Evolutionary conservation across 371 early-diverging fungal species (phyloP).

Genomic region (Mucor circinelloides): DNA sequence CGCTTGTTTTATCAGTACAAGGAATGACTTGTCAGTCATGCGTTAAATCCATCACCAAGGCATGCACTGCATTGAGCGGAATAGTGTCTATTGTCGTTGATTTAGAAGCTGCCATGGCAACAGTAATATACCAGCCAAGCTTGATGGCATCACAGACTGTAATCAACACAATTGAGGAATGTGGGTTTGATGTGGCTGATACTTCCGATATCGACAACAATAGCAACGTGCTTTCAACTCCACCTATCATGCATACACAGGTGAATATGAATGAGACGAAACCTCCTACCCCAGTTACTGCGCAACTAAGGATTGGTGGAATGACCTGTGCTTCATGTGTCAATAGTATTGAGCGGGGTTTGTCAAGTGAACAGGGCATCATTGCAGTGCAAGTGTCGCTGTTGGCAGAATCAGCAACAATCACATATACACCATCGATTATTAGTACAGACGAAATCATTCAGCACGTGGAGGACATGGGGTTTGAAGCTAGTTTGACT

Average conservation of each 20-base stretch:
- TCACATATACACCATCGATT: neutral
- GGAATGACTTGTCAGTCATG: conserved; percentile 88
- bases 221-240: neutral
- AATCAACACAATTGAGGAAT: conserved; percentile 50
- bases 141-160: conserved; percentile 17
- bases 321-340: conserved; percentile 93
- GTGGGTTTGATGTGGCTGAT: conserved; percentile 50
- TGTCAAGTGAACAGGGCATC: conserved; percentile 56
- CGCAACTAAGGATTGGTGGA: conserved; percentile 42
- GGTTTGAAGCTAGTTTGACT: conserved; percentile 77
- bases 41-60: conserved; percentile 64
- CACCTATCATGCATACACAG: conserved; percentile 42
- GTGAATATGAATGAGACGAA: conserved; percentile 56
- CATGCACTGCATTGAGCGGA: conserved; percentile 17
- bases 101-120: conserved; percentile 49
- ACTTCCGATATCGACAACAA: neutral
- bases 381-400: conserved; percentile 42
- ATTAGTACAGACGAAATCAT: neutral
- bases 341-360: conserved; percentile 69
- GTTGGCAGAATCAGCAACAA: conserved; percentile 76
- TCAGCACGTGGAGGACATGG: conserved; percentile 61
- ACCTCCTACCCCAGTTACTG: neutral
- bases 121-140: conserved; percentile 40
- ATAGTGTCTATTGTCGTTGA: conserved; percentile 38
- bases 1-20: conserved; percentile 42